Evolutionary conservation across 441 rosid genomes (phyloP), one percentile per base, ranked within the genome.

Genomic region (Populus hybrid): DNA sequence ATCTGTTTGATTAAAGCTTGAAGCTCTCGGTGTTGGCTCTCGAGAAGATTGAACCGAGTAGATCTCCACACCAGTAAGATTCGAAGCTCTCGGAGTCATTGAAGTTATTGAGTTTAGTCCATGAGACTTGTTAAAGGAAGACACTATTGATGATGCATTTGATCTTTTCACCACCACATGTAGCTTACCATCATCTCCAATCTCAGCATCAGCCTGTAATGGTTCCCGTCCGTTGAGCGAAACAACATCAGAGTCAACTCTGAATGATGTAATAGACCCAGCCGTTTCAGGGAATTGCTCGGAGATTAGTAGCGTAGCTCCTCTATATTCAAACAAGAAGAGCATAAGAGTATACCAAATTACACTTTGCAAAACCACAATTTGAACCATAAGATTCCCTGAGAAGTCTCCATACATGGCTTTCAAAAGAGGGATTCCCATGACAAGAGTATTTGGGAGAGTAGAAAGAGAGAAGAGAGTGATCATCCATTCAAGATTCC

Each of bases 341-440:
- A n/a, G n/a, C n/a, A 94, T 84, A 6, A 94, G 80, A 5, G 97
- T 94, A 76, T 90, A 94, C 98, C 97, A 94, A 45, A 94, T 87
- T 69, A 91, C 91, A 72, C 95, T 87, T 72, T 94, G 97, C 66
- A 92, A 69, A 31, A 94, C 98, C 38, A 94, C 98, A 42, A 94
- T 87, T 74, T 94, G 98, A 68, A 92, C 95, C 95, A 92, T 94
- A 8, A 92, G 84, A 74, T 67, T 75, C 23, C 88, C 95, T 0
- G 94, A 92, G 72, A 79, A 87, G 59, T 90, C 97, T 0, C 97
- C 98, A 50, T 94, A 94, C 98, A 92, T 94, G 11, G 98, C 97
- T 78, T 87, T 82, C 42, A 94, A 77, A 40, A 92, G 89, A 0
- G 98, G 98, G 75, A 94, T 89, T 9, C 97, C 98, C 93, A 92